Conservation (phyloP, 2,329 filamentous ascomycete genomes). For the Talaromyces sp. region DNA sequence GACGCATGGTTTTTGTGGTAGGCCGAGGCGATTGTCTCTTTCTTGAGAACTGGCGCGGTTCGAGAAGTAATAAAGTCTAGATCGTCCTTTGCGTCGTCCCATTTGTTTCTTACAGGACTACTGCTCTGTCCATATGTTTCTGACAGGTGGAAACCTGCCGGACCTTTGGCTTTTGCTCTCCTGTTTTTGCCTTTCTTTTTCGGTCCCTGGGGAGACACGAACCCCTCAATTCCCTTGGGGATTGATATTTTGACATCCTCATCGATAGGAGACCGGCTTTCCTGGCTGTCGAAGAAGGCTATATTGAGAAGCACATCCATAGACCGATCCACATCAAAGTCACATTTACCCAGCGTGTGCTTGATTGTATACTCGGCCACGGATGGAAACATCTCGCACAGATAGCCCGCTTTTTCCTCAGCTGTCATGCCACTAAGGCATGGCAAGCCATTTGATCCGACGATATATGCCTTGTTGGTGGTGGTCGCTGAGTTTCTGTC, state of each 20-base stretch:
- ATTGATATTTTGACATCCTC: conserved; percentile 40
- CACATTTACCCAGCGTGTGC: conserved; percentile 63
- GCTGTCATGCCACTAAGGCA: conserved; percentile 29
- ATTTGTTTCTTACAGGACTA: conserved; percentile 46
- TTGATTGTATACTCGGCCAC: conserved; percentile 63
- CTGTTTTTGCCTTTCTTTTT: conserved; percentile 24
- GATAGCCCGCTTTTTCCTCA: conserved; percentile 58
- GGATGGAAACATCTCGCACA: conserved; percentile 68
- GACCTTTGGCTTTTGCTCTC: conserved; percentile 8
- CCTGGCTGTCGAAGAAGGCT: conserved; percentile 68
- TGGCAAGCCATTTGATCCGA: conserved; percentile 24
- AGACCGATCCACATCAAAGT: conserved; percentile 62
- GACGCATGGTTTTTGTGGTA: conserved; percentile 59
- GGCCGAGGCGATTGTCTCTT: conserved; percentile 48
- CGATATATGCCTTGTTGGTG: conserved; percentile 18
- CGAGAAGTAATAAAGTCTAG: conserved; percentile 58
- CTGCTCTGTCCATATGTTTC: neutral
- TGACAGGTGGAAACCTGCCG: conserved; percentile 8
- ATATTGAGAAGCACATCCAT: conserved; percentile 79
- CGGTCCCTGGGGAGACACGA: conserved; percentile 51
- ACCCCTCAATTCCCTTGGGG: conserved; percentile 76
- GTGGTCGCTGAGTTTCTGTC: neutral
- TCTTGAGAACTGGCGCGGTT: conserved; percentile 43
- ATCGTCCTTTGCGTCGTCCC: conserved; percentile 54
- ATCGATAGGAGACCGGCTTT: conserved; percentile 56